These are phyloP conservation scores for Exserohilum turcica DNA, from an alignment of 2,329 filamentous ascomycete genomes.

Conservation along the genomic window DNA sequence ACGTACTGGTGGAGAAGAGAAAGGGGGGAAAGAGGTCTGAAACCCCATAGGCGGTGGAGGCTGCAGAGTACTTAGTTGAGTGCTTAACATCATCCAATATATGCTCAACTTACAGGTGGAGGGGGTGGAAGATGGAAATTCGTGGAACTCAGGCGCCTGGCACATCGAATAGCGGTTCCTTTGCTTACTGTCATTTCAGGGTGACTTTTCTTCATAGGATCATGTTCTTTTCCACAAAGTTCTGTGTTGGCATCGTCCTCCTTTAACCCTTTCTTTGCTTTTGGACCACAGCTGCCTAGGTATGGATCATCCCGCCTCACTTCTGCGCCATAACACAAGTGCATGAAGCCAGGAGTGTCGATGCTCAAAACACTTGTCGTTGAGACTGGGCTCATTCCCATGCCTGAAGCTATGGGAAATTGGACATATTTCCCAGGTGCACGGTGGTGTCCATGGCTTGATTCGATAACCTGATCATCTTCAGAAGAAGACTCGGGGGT, in stretches of 20 bases:
- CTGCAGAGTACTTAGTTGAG: background rate
- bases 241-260: background rate
- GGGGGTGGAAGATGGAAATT: background rate
- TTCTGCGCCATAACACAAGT: background rate
- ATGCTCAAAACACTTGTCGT: background rate
- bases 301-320: background rate
- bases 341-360: background rate
- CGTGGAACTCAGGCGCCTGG: too few relatives aligned
- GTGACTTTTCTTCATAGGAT: background rate
- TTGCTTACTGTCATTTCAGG: background rate
- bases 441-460: background rate
- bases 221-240: background rate
- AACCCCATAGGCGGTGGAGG: background rate
- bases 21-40: background rate
- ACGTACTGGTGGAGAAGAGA: conserved; percentile 4
- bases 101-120: background rate
- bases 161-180: background rate
- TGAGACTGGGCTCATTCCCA: background rate
- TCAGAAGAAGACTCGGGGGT: background rate
- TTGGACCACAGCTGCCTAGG: background rate
- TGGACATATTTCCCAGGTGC: background rate
- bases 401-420: too few relatives aligned
- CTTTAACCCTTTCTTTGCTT: background rate
- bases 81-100: too few relatives aligned
- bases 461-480: background rate